Evolutionary conservation across 2,329 filamentous ascomycete species (phyloP), one percentile per base, ranked within the genome.

Genomic region (Microdochium nivale): DNA sequence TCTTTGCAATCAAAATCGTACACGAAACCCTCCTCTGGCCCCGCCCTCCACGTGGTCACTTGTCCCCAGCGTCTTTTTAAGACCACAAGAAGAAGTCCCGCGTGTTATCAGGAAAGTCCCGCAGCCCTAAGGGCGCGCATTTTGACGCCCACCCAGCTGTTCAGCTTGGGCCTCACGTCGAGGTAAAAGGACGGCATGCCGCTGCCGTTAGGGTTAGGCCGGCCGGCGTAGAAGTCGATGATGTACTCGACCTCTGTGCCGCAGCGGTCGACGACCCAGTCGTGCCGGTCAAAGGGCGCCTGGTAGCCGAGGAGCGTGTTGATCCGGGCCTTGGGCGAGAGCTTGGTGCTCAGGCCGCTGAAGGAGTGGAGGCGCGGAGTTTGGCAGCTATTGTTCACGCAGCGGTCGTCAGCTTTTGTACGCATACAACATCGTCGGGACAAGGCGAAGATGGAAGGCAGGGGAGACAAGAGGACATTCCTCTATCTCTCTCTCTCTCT

Each of bases 241-340:
- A 99, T 87, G 66, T 99, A 99, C 62, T 97, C 94, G 48, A 99
- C 73, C 62, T 81, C 82, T 21, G 76, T 86, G 27, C 88, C 92
- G 65, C 94, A 97, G 49, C 94, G 79, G 70, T 99, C 91, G 33
- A 99, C 86, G 24, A 96, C 84, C 94, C 94, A 99, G 68, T 99
- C 94, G 67, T 99, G 94, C 25, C 94, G 78, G 70, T 99, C 94
- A 68, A 99, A 99, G 1, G 94, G 94, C 50, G 86, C 77, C 54
- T 87, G 85, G 68, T 96, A 97, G n/a, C 94, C 94, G 51, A 96
- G 71, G 53, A 90, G 69, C 3, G 84, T 88, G 68, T 95, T 95
- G 58, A 94, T 69, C 53, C 91, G 78, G 2, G 94, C 94, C 55
- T 84, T 85, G 0, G 94, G 94, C 3, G 88, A 94, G 73, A 96